phyloP scores from a whole-genome alignment of 352 stramenopile species.

The Phytopythium montanum region DNA sequence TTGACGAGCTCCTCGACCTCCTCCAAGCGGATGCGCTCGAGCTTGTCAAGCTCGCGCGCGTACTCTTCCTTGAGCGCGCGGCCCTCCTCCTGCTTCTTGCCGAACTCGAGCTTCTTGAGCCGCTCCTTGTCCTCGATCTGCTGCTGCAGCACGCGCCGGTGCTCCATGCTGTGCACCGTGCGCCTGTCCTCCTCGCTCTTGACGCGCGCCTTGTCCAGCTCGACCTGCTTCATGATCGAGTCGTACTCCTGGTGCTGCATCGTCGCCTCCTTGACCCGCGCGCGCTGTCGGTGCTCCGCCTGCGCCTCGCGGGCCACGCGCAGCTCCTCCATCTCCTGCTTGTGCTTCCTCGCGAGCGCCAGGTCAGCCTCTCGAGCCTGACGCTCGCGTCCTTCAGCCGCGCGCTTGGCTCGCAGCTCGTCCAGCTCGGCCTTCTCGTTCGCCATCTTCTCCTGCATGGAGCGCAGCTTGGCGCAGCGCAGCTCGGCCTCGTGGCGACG shows the following conservation, averaged over 20 bases:
- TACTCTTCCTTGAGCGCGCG: slow-evolving; percentile 75
- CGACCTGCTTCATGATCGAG: slow-evolving; percentile 81
- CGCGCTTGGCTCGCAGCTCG: slow-evolving; percentile 89
- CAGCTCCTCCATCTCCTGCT: slow-evolving; percentile 83
- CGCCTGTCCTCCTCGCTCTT: slow-evolving; percentile 55
- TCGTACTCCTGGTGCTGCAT: slow-evolving; percentile 89
- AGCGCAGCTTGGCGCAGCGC: slow-evolving; percentile 68
- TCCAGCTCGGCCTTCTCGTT: slow-evolving; percentile 89
- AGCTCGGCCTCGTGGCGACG: slow-evolving; percentile 70
- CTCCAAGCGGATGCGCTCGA: slow-evolving; percentile 87
- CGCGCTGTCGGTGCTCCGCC: slow-evolving; percentile 65
- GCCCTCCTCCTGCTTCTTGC: slow-evolving; percentile 63
- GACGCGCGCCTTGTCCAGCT: slow-evolving; percentile 56
- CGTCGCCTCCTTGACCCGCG: slow-evolving; percentile 69
- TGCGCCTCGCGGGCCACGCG: slow-evolving; percentile 56
- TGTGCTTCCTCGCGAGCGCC: slow-evolving; percentile 78
- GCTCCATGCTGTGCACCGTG: slow-evolving; percentile 60
- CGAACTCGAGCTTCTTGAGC: slow-evolving; percentile 71
- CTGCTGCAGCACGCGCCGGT: slow-evolving; percentile 81
- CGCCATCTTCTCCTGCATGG: slow-evolving; percentile 84
- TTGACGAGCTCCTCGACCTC: slow-evolving; percentile 85
- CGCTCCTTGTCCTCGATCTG: slow-evolving; percentile 89
- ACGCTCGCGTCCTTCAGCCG: slow-evolving; percentile 85
- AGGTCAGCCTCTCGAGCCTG: slow-evolving; percentile 85
- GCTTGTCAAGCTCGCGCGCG: slow-evolving; percentile 75